A percentile compares a stretch with the other conserved stretches of the same genome.
These are phyloP conservation scores for Microstroma glucosiphilum DNA, from an alignment of 1,284 basidiomycete species.

Conservation along the genomic window DNA sequence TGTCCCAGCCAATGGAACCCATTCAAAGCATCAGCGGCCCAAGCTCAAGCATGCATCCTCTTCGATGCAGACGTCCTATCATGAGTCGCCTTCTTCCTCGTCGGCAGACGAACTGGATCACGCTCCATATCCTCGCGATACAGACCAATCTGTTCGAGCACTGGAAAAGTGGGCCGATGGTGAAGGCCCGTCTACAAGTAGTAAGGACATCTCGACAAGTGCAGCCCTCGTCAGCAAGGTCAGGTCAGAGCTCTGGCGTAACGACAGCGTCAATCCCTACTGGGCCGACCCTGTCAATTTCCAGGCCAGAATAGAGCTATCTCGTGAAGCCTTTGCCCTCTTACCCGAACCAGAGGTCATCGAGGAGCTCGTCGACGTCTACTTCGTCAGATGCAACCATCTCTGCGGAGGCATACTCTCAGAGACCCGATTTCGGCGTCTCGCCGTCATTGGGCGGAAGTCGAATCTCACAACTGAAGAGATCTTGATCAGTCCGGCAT, in stretches of 20 bases:
- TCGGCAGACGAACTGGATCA: too few relatives aligned
- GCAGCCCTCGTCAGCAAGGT: not conserved
- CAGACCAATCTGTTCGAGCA: not conserved
- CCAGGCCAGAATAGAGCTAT: constrained; percentile 24
- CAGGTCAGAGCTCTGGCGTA: not conserved
- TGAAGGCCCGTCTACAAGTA: not conserved
- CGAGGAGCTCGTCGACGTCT: constrained; percentile 8
- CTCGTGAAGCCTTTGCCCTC: constrained; percentile 16
- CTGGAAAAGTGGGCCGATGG: not conserved
- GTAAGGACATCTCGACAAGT: not conserved
- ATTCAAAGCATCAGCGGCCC: too few relatives aligned
- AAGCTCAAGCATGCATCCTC: too few relatives aligned
- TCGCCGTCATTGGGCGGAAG: not conserved
- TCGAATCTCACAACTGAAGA: constrained; percentile 20
- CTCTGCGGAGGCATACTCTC: constrained; percentile 31
- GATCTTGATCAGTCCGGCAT: constrained; percentile 19
- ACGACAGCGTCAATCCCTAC: constrained; percentile 14
- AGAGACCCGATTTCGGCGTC: constrained; percentile 19
- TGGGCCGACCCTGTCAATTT: constrained; percentile 13
- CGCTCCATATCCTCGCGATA: too few relatives aligned
- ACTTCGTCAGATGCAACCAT: constrained; percentile 19
- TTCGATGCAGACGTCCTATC: too few relatives aligned
- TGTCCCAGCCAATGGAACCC: too few relatives aligned
- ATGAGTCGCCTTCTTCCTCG: too few relatives aligned
- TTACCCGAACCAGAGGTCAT: constrained; percentile 15